These are phyloP conservation scores for Umbilicaria muhlenbergii DNA, from an alignment of 495 filamentous ascomycete species.

Conservation along the genomic window DNA sequence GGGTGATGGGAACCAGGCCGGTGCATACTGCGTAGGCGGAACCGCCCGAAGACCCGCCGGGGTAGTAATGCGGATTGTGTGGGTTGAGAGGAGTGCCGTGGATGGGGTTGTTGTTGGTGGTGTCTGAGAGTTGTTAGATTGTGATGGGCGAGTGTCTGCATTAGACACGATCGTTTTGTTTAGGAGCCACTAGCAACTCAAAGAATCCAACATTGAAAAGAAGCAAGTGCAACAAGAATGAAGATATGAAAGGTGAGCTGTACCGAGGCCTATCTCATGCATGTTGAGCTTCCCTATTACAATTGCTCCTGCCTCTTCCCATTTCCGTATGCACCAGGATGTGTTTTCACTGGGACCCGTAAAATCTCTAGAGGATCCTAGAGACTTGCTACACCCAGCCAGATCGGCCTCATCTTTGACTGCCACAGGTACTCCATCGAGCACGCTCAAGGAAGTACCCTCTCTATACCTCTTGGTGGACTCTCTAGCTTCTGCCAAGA, in stretches of 20 bases:
- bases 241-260: conserved; percentile 6
- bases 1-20: conserved; percentile 65
- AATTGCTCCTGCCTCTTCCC: conserved; percentile 65
- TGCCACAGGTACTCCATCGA: conserved; percentile 78
- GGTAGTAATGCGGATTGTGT: conserved; percentile 64
- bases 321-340: conserved; percentile 60
- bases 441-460: conserved; percentile 42
- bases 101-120: conserved; percentile 68
- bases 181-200: too few species aligned
- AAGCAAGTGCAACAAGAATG: neutral
- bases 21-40: conserved; percentile 61
- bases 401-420: conserved; percentile 76
- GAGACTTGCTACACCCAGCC: conserved; percentile 51
- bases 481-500: conserved; percentile 49
- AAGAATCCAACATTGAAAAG: too few species aligned
- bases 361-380: conserved; percentile 45
- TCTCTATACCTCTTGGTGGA: conserved; percentile 55
- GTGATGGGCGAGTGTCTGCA: too few species aligned
- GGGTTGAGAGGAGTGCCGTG: conserved; percentile 76
- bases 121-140: conserved; percentile 30
- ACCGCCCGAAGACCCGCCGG: conserved; percentile 79
- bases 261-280: conserved; percentile 75
- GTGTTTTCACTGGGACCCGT: conserved; percentile 34
- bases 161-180: too few species aligned
- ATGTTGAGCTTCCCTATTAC: conserved; percentile 77